Percentiles rank a stretch among this genome's conserved stretches.
Evolutionary conservation across 805 yeast genomes (phyloP).

Genomic region (Danielozyma ontarioensis): DNA sequence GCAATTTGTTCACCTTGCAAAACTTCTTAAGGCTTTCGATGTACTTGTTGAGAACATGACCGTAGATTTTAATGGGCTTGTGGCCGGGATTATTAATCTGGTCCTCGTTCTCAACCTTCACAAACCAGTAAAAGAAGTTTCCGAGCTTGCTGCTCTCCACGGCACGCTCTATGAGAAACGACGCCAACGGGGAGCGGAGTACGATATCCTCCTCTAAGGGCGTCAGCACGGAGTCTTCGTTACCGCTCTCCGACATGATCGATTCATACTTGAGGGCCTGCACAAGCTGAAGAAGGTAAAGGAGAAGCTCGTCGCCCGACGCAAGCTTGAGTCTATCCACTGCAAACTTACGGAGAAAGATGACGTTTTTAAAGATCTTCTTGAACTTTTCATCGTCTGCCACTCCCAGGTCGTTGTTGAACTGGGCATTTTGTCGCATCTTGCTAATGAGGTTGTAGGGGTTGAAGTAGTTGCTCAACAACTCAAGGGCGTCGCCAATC

Average conservation of each 20-base stretch:
- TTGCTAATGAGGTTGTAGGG: slow-evolving; percentile 31
- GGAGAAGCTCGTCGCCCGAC: slow-evolving; percentile 69
- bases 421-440: slow-evolving; percentile 8
- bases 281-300: slow-evolving; percentile 82
- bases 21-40: slow-evolving; percentile 30
- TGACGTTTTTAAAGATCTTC: slow-evolving; percentile 34
- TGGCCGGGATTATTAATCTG: slow-evolving; percentile 18
- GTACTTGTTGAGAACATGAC: slow-evolving; percentile 34
- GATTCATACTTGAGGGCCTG: slow-evolving; percentile 85
- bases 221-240: slow-evolving; percentile 5
- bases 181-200: slow-evolving; percentile 58
- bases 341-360: slow-evolving; percentile 78
- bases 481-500: slow-evolving; percentile 80
- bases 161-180: slow-evolving; percentile 71
- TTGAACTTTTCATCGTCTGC: slow-evolving; percentile 25
- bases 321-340: slow-evolving; percentile 78
- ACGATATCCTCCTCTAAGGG: slow-evolving; percentile 9
- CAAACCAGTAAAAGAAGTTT: slow-evolving; percentile 85
- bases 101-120: slow-evolving; percentile 83
- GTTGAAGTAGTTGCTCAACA: slow-evolving; percentile 72
- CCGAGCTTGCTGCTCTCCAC: slow-evolving; percentile 63
- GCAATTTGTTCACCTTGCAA: slow-evolving; percentile 21
- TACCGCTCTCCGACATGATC: slow-evolving; percentile 9
- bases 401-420: slow-evolving; percentile 7
- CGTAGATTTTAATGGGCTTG: slow-evolving; percentile 22